These are phyloP conservation scores for Lagerstroemia speciosa DNA, from an alignment of 345 rosid species.

Conservation along the genomic window DNA sequence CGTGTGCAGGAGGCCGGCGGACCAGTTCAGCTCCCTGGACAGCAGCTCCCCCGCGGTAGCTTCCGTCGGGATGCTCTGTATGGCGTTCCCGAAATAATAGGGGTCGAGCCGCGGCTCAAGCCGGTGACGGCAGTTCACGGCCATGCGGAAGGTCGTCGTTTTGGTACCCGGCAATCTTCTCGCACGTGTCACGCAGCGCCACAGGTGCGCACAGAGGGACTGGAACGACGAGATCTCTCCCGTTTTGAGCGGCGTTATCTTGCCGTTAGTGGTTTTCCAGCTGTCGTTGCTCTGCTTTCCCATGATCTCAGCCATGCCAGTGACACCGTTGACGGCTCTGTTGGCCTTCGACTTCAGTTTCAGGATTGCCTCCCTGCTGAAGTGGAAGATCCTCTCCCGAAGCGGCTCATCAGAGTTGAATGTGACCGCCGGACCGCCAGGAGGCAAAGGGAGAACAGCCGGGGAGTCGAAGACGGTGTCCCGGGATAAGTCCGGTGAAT, in stretches of 20 bases:
- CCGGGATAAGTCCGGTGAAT: slow-evolving; percentile 61
- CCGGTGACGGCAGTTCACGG: slow-evolving; percentile 86
- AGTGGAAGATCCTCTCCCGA: slow-evolving; percentile 80
- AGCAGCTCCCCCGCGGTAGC: slow-evolving; percentile 48
- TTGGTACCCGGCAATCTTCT: slow-evolving; percentile 47
- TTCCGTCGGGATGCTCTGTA: slow-evolving; percentile 80
- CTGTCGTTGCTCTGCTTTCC: slow-evolving; percentile 51
- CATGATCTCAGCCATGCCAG: slow-evolving; percentile 22
- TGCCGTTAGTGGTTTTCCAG: slow-evolving; percentile 39
- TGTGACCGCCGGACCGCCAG: slow-evolving; percentile 66
- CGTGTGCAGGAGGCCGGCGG: slow-evolving; percentile 49
- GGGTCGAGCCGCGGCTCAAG: slow-evolving; percentile 61
- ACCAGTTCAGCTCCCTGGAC: slow-evolving; percentile 49
- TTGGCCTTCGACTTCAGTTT: slow-evolving; percentile 57
- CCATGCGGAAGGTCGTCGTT: slow-evolving; percentile 84
- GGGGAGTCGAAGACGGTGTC: slow-evolving; percentile 56
- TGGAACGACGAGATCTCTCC: slow-evolving; percentile 86
- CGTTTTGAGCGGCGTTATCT: slow-evolving; percentile 18
- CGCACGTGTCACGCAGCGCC: slow-evolving; percentile 82
- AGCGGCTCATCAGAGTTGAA: slow-evolving; percentile 62
- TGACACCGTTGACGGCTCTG: slow-evolving; percentile 11
- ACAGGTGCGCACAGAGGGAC: slow-evolving; percentile 74
- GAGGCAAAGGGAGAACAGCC: slow-evolving; percentile 54
- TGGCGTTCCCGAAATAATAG: slow-evolving; percentile 84
- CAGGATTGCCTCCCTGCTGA: slow-evolving; percentile 62